Evolutionary conservation across 2,329 filamentous ascomycete genomes (phyloP), one percentile per base, ranked within the genome.

Genomic region (Hypoxylon sp.): DNA sequence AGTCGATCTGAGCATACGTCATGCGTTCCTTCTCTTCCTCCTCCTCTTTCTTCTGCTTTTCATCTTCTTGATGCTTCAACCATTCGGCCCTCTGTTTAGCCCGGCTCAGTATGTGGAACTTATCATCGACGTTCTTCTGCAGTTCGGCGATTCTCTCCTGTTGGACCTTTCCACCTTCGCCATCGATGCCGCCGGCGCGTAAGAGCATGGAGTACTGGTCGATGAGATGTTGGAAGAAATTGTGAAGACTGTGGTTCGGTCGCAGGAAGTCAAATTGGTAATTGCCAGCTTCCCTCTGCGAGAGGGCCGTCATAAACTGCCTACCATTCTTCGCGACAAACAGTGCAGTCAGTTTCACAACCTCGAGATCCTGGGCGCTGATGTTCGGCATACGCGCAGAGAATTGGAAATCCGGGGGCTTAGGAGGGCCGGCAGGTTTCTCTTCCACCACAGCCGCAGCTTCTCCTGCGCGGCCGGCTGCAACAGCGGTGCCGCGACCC

Each of bases 351-450:
- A 97, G 79, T 58, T 86, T 84, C 58, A 91, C 83, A 51, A 89
- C 83, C 70, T 90, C 87, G 67, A 98, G 81, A 83, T 99, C 95
- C 78, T 97, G 92, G 68, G 96, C 93, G 79, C 91, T 97, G 80
- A 99, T 97, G 70, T 94, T 94, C 60, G 95, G 95, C 92, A 98
- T 97, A 76, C 94, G 91, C 71, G 95, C 94, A 58, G 93, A 97
- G 81, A 97, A 99, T 70, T 91, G 87, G 74, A 96, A 98, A 72
- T 94, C 91, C 59, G 91, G 87, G 15, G 95, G 95, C 73, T 94
- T 89, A 44, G 90, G 89, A 6, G 94, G 94, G 20, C 94, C 94
- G 77, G 91, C 87, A 44, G 92, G 89, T 75, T 91, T 93, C 76
- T 87, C 85, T 57, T 82, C 81, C 39, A 80, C 81, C 52, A 82